Evolutionary conservation across 805 yeast genomes (phyloP).

Genomic region (Torulaspora quercuum): DNA sequence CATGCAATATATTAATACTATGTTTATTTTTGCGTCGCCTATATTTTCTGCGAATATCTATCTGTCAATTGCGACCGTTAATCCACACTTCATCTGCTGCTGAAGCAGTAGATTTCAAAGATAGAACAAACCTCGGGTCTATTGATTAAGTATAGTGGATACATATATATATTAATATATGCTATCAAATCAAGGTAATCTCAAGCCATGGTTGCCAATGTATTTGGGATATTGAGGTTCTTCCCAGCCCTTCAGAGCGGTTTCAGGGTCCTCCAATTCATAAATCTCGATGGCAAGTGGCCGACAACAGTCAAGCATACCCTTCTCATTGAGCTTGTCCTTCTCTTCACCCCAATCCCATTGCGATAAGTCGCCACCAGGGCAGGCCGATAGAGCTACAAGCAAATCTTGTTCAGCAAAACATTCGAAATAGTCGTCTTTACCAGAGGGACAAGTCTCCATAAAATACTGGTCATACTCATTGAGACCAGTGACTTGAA

Average conservation of each 20-base stretch:
- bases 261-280: slow-evolving; percentile 43
- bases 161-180: too few relatives aligned
- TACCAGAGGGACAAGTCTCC: slow-evolving; percentile 64
- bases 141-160: too few relatives aligned
- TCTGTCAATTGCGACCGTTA: too few relatives aligned
- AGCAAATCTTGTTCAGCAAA: slow-evolving; percentile 64
- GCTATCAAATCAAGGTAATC: slow-evolving; percentile 8
- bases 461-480: slow-evolving; percentile 64
- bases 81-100: too few relatives aligned
- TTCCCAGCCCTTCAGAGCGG: slow-evolving; percentile 48
- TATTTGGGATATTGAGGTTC: slow-evolving; percentile 51
- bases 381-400: slow-evolving; percentile 64
- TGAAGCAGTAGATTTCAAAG: too few relatives aligned
- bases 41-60: too few relatives aligned
- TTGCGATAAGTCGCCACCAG: slow-evolving; percentile 63
- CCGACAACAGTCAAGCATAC: slow-evolving; percentile 58
- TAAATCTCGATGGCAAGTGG: slow-evolving; percentile 63
- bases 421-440: slow-evolving; percentile 59
- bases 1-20: too few relatives aligned
- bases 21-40: too few relatives aligned
- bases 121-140: too few relatives aligned
- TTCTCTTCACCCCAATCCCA: slow-evolving; percentile 71
- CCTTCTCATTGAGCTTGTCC: slow-evolving; percentile 38
- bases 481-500: slow-evolving; percentile 65
- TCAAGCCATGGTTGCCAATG: slow-evolving; percentile 54